phyloP scores from a whole-genome alignment of 805 yeast genomes.

The Jamesozyma rosinii region DNA sequence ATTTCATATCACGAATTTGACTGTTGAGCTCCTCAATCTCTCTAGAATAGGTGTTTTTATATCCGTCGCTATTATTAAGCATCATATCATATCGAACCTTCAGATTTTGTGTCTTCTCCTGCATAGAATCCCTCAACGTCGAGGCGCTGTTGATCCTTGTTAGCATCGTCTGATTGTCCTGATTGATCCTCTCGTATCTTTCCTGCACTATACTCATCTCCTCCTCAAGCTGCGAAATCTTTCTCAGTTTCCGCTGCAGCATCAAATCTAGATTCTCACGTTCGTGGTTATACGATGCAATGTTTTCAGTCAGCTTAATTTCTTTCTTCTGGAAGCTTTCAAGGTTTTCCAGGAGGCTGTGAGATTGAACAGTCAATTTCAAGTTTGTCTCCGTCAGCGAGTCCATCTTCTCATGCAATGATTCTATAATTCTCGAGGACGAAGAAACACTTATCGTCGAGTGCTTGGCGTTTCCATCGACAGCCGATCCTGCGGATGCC shows the following conservation, averaged over 20 bases:
- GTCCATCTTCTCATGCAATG: slow-evolving; percentile 43
- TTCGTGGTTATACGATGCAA: slow-evolving; percentile 67
- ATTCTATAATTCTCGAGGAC: slow-evolving; percentile 32
- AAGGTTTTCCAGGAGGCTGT: slow-evolving; percentile 44
- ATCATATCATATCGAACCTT: slow-evolving; percentile 14
- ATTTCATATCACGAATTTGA: slow-evolving; percentile 1
- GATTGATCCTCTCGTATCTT: background rate
- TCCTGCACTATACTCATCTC: slow-evolving; percentile 6
- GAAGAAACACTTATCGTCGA: slow-evolving; percentile 1
- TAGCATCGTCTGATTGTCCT: background rate
- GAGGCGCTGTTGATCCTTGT: background rate
- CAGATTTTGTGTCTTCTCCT: background rate
- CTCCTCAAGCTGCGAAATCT: slow-evolving; percentile 46
- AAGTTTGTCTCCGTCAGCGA: slow-evolving; percentile 36
- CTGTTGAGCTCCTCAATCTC: slow-evolving; percentile 14
- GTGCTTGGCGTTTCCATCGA: too few relatives aligned
- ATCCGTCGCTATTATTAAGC: slow-evolving; percentile 19
- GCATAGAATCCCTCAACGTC: background rate
- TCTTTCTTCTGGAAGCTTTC: slow-evolving; percentile 37
- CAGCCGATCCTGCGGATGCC: too few relatives aligned
- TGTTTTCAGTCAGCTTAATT: slow-evolving; percentile 42
- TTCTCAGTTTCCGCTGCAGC: slow-evolving; percentile 52
- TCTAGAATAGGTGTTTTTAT: slow-evolving; percentile 16
- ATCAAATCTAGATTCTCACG: slow-evolving; percentile 38
- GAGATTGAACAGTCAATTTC: slow-evolving; percentile 33